A percentile compares a stretch with the other conserved stretches of the same genome.
These are phyloP conservation scores for Butyriboletus loyo DNA, from an alignment of 768 basidiomycete genomes.

Conservation along the genomic window DNA sequence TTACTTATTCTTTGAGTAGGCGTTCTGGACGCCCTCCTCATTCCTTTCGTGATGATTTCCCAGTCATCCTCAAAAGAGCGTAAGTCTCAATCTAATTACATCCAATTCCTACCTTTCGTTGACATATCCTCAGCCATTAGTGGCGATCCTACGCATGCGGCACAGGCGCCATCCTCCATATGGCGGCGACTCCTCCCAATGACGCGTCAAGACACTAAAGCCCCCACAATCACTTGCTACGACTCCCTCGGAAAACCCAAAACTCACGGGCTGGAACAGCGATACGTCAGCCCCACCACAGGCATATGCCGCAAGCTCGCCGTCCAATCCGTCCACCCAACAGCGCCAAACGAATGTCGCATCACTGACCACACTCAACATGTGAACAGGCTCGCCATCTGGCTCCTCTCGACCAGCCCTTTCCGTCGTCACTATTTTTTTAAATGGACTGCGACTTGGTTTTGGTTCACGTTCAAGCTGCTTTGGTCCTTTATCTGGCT, in stretches of 20 bases:
- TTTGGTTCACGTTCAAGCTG: slow-evolving; percentile 5
- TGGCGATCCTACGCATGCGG: not conserved
- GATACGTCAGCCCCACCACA: slow-evolving; percentile 17
- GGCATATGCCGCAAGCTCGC: slow-evolving; percentile 11
- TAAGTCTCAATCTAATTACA: not conserved
- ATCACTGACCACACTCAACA: slow-evolving; percentile 1
- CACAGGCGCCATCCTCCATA: not conserved
- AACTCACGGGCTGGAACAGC: slow-evolving; percentile 9
- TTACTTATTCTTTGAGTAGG: not conserved
- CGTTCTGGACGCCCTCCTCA: not conserved
- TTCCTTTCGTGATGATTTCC: not conserved
- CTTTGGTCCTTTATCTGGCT: slow-evolving; percentile 10
- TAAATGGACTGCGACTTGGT: slow-evolving; percentile 8
- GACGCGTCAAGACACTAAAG: not conserved
- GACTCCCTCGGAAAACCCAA: not conserved
- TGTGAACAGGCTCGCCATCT: slow-evolving; percentile 13
- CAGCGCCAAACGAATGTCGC: not conserved
- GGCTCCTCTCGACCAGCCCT: slow-evolving; percentile 6
- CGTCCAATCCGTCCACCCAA: slow-evolving; percentile 12
- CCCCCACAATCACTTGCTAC: slow-evolving; percentile 2
- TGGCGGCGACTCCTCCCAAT: not conserved
- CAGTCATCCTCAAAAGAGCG: not conserved
- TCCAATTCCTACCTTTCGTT: not conserved
- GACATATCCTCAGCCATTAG: not conserved
- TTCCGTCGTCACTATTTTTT: not conserved